A percentile compares a stretch with the other conserved stretches of the same genome.
phyloP scores from a whole-genome alignment of 2,329 filamentous ascomycete genomes.

The Pseudovirgaria hyperparasitica region DNA sequence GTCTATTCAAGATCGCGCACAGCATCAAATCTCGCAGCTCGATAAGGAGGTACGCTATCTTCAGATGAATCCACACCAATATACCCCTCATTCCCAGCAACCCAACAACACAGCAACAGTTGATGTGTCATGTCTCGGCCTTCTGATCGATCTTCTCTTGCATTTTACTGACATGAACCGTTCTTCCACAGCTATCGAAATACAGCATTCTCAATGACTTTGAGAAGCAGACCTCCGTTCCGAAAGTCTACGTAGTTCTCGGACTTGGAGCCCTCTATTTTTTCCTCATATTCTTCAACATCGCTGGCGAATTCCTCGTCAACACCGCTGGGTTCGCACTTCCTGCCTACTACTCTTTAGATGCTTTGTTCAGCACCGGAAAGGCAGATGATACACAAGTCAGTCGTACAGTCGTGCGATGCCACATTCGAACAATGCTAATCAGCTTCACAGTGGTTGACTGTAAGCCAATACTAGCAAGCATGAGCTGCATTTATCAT shows the following conservation, averaged over 20 bases:
- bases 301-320: conserved; percentile 75
- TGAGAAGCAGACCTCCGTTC: conserved; percentile 70
- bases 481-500: conserved; percentile 2
- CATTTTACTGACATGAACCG: conserved; percentile 7
- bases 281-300: conserved; percentile 87
- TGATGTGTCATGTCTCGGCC: neutral
- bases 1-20: conserved; percentile 65
- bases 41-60: conserved; percentile 61
- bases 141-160: neutral
- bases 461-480: conserved; percentile 22
- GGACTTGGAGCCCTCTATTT: conserved; percentile 70
- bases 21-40: conserved; percentile 65
- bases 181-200: conserved; percentile 57
- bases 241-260: conserved; percentile 74
- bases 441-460: conserved; percentile 46
- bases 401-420: conserved; percentile 22
- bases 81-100: too few relatives aligned
- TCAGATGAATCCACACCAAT: conserved; percentile 1
- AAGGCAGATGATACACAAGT: conserved; percentile 76
- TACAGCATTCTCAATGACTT: conserved; percentile 75
- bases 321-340: conserved; percentile 76
- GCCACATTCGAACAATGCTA: conserved; percentile 15
- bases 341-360: conserved; percentile 72
- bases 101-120: too few relatives aligned
- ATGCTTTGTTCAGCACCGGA: conserved; percentile 57